These are phyloP conservation scores for Aspergillus sp. DNA, from an alignment of 2,329 filamentous ascomycete species.

Conservation along the genomic window DNA sequence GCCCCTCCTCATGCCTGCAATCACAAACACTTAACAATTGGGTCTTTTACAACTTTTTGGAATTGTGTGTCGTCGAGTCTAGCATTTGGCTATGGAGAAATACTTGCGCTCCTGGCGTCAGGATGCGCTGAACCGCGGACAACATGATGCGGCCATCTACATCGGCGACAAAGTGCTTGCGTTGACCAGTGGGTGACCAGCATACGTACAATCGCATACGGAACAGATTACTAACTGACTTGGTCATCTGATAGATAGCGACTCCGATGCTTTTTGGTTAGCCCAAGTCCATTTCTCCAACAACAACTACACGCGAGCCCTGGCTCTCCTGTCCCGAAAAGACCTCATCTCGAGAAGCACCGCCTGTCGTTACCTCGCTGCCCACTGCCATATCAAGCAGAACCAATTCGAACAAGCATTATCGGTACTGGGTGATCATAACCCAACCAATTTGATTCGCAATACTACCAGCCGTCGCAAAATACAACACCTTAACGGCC, in stretches of 20 bases:
- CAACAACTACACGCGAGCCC: slow-evolving; percentile 87
- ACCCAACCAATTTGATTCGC: slow-evolving; percentile 79
- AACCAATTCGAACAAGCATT: slow-evolving; percentile 84
- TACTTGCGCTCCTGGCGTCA: slow-evolving; percentile 92
- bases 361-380: slow-evolving; percentile 85
- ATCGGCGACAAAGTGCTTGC: slow-evolving; percentile 95
- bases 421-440: slow-evolving; percentile 78
- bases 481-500: slow-evolving; percentile 57
- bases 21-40: not conserved
- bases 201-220: not conserved
- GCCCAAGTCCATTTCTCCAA: slow-evolving; percentile 97
- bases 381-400: slow-evolving; percentile 91
- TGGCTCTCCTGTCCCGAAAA: slow-evolving; percentile 75
- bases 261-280: slow-evolving; percentile 92
- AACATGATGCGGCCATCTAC: slow-evolving; percentile 94
- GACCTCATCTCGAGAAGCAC: slow-evolving; percentile 75
- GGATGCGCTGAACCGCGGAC: slow-evolving; percentile 89
- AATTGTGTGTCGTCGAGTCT: not conserved
- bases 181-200: slow-evolving; percentile 64
- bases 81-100: slow-evolving; percentile 62
- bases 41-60: too few relatives aligned
- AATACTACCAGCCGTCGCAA: slow-evolving; percentile 63
- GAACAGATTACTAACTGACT: not conserved
- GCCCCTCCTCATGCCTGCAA: slow-evolving; percentile 1
- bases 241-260: slow-evolving; percentile 58